phyloP scores from a whole-genome alignment of 1,139 yeast species.

The Lipomyces yarrowii region DNA sequence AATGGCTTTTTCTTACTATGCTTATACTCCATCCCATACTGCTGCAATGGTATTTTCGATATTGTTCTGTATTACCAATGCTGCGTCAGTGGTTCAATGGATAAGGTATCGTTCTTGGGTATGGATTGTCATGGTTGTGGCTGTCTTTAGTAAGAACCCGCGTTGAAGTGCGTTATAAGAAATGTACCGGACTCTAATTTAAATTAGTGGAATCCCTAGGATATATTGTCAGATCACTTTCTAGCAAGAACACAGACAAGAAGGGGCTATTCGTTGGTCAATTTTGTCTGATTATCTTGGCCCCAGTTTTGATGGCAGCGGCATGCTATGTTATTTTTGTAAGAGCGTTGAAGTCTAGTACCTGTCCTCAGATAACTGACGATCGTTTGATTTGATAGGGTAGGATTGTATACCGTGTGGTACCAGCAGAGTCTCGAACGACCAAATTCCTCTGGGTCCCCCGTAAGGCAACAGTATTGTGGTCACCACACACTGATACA shows the following conservation, averaged over 20 bases:
- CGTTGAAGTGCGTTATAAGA: neutral
- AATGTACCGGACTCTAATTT: neutral
- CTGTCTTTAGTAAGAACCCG: neutral
- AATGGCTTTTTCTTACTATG: neutral
- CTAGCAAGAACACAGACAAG: neutral
- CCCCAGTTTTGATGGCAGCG: neutral
- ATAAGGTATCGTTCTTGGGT: neutral
- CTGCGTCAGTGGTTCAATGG: neutral
- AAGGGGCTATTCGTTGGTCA: neutral
- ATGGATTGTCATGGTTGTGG: neutral
- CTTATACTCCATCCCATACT: neutral
- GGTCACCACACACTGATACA: neutral
- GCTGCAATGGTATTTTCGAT: neutral
- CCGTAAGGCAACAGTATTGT: neutral
- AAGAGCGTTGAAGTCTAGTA: neutral
- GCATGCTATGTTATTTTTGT: neutral
- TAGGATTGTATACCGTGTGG: neutral
- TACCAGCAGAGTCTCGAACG: neutral
- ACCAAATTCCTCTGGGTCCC: slow-evolving; percentile 2
- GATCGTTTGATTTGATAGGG: neutral
- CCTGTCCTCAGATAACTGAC: no score
- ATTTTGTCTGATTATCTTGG: neutral
- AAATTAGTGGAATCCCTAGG: neutral
- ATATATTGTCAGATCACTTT: neutral
- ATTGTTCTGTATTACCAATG: neutral